Conservation (phyloP, 2,329 filamentous ascomycete genomes). For the Macroventuria anomochaeta region DNA sequence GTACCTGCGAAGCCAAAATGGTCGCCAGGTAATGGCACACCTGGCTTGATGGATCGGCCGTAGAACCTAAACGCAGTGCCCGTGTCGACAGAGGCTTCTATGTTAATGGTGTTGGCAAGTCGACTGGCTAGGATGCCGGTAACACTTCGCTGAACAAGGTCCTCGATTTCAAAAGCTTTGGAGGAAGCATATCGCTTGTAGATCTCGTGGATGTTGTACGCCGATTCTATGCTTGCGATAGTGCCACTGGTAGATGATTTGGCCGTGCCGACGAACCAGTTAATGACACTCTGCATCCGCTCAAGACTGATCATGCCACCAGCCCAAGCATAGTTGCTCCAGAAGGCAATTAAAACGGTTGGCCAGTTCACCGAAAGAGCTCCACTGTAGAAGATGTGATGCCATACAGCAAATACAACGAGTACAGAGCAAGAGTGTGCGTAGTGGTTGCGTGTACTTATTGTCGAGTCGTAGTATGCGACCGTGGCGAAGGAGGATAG, state of each 20-base stretch:
- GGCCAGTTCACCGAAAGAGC: not conserved
- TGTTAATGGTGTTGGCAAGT: not conserved
- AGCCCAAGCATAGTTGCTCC: not conserved
- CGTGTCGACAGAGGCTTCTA: not conserved
- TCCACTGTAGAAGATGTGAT: not conserved
- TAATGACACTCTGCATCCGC: not conserved
- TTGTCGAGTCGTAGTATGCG: not conserved
- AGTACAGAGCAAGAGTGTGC: not conserved
- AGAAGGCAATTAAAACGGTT: not conserved
- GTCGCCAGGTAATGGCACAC: not conserved
- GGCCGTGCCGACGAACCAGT: not conserved
- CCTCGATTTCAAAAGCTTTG: not conserved
- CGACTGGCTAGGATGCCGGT: not conserved
- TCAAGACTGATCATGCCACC: not conserved
- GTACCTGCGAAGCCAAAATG: not conserved
- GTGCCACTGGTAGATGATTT: not conserved
- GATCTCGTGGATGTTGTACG: not conserved
- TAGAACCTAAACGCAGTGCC: not conserved
- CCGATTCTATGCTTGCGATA: not conserved
- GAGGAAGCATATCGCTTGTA: not conserved
- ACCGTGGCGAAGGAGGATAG: not conserved
- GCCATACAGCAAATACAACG: not conserved
- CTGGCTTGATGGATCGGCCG: not conserved
- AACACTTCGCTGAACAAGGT: not conserved
- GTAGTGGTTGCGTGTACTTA: not conserved